phyloP scores from a whole-genome alignment of 2,329 filamentous ascomycete species.

The Teratosphaeria epicoccoides region DNA sequence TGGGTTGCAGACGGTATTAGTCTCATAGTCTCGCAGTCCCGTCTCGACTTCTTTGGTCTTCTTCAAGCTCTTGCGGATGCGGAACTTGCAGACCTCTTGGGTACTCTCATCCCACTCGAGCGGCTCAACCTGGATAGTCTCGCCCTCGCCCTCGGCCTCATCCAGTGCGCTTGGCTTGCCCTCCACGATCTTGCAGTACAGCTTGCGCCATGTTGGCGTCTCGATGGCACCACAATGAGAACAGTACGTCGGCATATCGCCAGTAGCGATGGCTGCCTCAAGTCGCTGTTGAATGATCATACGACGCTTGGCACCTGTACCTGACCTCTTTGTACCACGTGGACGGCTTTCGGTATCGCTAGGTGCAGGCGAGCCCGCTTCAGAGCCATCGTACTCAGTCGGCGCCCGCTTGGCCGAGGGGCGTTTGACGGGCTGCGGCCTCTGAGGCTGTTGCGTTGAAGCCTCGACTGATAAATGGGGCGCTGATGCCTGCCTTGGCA shows the following conservation, averaged over 20 bases:
- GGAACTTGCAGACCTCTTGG: conserved; percentile 55
- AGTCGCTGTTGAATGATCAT: conserved; percentile 49
- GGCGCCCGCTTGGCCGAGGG: conserved; percentile 15
- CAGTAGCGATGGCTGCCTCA: conserved; percentile 55
- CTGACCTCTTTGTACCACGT: conserved; percentile 23
- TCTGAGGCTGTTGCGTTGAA: conserved; percentile 6
- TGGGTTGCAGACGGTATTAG: conserved; percentile 80
- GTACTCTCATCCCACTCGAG: conserved; percentile 49
- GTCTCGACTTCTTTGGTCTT: conserved; percentile 24
- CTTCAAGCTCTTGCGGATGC: conserved; percentile 71
- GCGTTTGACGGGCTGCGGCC: conserved; percentile 7
- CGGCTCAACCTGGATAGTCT: conserved; percentile 63
- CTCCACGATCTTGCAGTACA: conserved; percentile 66
- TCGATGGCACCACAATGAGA: conserved; percentile 90
- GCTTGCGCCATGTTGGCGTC: conserved; percentile 91
- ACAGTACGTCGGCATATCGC: conserved; percentile 80
- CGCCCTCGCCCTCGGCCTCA: conserved; percentile 60
- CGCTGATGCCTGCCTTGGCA: conserved; percentile 13
- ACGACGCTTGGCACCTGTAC: conserved; percentile 51
- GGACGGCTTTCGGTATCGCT: conserved; percentile 23
- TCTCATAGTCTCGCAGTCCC: conserved; percentile 44
- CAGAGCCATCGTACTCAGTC: conserved; percentile 19
- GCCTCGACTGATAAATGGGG: not conserved
- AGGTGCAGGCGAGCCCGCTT: conserved; percentile 27
- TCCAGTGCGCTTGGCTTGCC: conserved; percentile 62